Conservation (phyloP, 805 yeast genomes). For the Yarrowia deformans region DNA sequence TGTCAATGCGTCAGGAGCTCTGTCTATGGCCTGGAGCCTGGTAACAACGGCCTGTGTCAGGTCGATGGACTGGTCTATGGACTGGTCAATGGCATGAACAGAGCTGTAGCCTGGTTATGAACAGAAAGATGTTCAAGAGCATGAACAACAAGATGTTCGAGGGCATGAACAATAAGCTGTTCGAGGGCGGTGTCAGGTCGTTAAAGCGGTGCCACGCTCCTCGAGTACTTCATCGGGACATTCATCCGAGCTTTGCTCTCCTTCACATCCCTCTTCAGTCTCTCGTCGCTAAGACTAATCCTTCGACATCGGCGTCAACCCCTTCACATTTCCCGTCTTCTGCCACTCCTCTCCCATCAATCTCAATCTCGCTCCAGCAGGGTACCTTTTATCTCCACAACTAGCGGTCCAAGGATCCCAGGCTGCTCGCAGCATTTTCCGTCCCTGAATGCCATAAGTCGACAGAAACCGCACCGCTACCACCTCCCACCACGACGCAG, state of each 20-base stretch:
- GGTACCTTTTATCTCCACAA: slow-evolving; percentile 60
- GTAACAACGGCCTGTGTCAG: no score
- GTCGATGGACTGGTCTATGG: no score
- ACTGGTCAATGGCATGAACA: no score
- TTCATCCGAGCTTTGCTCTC: not conserved
- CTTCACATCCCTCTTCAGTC: not conserved
- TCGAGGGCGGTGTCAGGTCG: no score
- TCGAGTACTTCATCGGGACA: no score
- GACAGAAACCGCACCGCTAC: slow-evolving; percentile 63
- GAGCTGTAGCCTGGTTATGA: no score
- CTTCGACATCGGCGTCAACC: slow-evolving; percentile 40
- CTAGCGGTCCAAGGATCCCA: slow-evolving; percentile 61
- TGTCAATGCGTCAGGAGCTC: no score
- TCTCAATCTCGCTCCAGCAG: slow-evolving; percentile 80
- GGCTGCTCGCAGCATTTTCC: slow-evolving; percentile 61
- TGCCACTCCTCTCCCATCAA: slow-evolving; percentile 84
- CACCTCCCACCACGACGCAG: slow-evolving; percentile 93
- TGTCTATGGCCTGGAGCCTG: no score
- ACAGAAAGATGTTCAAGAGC: no score
- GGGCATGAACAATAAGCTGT: no score
- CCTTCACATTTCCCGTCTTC: slow-evolving; percentile 54
- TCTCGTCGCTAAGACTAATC: not conserved
- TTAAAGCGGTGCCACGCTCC: no score
- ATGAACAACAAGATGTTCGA: no score
- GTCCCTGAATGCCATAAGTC: slow-evolving; percentile 73